phyloP scores from a whole-genome alignment of 139 green algal genomes.

The Chlamydomonas sphaeroides region DNA sequence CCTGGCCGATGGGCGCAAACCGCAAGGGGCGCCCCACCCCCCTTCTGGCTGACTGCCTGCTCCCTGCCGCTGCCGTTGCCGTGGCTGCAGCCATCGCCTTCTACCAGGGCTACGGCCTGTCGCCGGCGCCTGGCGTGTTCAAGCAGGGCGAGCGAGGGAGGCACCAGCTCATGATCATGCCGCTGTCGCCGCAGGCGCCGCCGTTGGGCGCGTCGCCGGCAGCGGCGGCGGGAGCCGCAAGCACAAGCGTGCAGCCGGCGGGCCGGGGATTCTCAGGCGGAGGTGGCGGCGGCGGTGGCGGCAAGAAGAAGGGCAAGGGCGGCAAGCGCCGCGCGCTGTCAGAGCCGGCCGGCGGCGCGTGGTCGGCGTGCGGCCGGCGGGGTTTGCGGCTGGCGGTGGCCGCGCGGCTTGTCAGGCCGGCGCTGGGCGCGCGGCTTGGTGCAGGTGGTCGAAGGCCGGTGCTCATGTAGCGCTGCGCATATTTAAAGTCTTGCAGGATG shows the following conservation, averaged over 20 bases:
- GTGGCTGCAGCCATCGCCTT: constrained; percentile 38
- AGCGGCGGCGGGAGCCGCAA: background rate
- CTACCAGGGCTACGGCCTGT: constrained; percentile 47
- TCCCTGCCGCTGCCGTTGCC: too few relatives aligned
- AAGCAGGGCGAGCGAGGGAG: constrained; percentile 33
- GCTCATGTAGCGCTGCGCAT: too few relatives aligned
- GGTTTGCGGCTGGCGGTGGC: too few relatives aligned
- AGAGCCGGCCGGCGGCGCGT: background rate
- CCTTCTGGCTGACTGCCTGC: too few relatives aligned
- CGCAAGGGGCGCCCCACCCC: too few relatives aligned
- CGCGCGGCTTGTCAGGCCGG: background rate
- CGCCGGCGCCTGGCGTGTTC: background rate
- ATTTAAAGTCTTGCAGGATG: background rate
- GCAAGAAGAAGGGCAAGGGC: constrained; percentile 13
- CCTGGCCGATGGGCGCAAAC: too few relatives aligned
- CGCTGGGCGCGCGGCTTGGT: too few relatives aligned
- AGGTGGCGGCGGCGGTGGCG: background rate
- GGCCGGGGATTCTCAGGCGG: background rate
- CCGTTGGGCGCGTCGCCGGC: too few relatives aligned
- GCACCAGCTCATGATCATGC: constrained; percentile 27
- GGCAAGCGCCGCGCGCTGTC: constrained; percentile 29
- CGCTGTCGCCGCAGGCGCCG: background rate
- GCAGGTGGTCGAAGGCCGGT: too few relatives aligned
- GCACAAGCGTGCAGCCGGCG: background rate
- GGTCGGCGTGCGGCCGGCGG: background rate